Conservation (phyloP, 2,329 filamentous ascomycete species). For the Phialemoniopsis sp. region DNA sequence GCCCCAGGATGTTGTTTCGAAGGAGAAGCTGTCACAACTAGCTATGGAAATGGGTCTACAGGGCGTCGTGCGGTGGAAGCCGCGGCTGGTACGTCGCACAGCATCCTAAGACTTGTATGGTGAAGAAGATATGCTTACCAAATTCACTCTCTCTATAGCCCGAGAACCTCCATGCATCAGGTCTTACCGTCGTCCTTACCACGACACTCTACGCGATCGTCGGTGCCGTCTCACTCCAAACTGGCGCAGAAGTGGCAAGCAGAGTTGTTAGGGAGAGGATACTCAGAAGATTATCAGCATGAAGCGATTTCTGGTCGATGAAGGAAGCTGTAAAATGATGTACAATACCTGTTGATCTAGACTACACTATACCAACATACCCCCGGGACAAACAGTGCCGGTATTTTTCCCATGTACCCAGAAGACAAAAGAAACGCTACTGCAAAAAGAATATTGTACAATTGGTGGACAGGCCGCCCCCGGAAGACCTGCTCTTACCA, state of each 20-base stretch:
- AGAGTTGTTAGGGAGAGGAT: slow-evolving; percentile 74
- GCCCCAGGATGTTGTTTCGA: slow-evolving; percentile 58
- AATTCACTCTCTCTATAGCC: slow-evolving; percentile 32
- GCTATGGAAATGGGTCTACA: slow-evolving; percentile 68
- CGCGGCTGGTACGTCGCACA: slow-evolving; percentile 62
- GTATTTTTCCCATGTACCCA: no score
- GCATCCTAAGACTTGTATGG: background rate
- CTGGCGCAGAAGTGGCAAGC: slow-evolving; percentile 74
- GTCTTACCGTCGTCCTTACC: slow-evolving; percentile 69
- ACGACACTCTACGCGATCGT: slow-evolving; percentile 81
- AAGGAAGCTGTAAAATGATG: background rate
- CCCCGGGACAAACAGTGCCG: no score
- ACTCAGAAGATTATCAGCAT: slow-evolving; percentile 38
- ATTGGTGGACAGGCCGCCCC: no score
- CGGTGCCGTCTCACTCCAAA: slow-evolving; percentile 84
- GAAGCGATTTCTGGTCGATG: background rate
- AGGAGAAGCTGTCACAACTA: slow-evolving; percentile 62
- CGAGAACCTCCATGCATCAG: slow-evolving; percentile 67
- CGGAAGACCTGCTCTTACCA: no score
- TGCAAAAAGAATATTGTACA: no score
- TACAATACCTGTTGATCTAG: slow-evolving; percentile 1
- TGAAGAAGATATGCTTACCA: background rate
- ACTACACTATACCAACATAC: no score
- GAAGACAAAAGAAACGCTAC: no score
- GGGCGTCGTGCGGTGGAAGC: slow-evolving; percentile 78